Evolutionary conservation across 2,329 filamentous ascomycete genomes (phyloP), one percentile per base, ranked within the genome.

Genomic region (Fusarium transvaalense): DNA sequence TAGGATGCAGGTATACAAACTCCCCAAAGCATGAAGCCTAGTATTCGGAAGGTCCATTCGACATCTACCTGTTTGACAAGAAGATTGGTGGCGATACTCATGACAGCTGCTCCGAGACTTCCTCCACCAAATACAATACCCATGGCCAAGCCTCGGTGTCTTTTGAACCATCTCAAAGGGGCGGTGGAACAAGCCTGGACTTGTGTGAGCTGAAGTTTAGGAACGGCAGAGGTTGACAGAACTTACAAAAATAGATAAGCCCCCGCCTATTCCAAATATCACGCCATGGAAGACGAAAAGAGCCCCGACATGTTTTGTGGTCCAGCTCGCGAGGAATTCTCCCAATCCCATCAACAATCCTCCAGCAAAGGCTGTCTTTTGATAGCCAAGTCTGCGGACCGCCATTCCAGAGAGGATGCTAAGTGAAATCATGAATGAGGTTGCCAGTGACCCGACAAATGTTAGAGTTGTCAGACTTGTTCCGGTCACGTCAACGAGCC

Each of bases 81-180:
- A 9, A 72, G 59, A 0, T 71, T 75, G 3, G 75, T 70, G 0
- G 64, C 68, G 2, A 77, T 70, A 14, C 74, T 74, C 67, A 77
- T 75, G 6, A 75, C 29, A 5, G 75, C 75, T 2, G 75, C 72
- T 0, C 75, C 75, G 1, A 77, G 51, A 3, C 75, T 75, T 2
- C 74, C 75, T 6, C 75, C 75, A 0, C 75, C 75, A 12, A 76
- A 76, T 0, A 77, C 75, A 15, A 76, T 61, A 2, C 75, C 75
- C 60, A 75, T 76, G 0, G 75, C 74, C 7, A 77, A 14, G 2
- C 73, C 75, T 7, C 74, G 65, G 12, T 74, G 64, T 29, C 59
- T 75, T 47, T 73, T 75, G 56, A 77, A 77, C 65, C 74, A 70
- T 6, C 71, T 50, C 0, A 72, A 32, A 3, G 72, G 70, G 7